phyloP scores from a whole-genome alignment of 1,139 yeast species.

The Saccharomyces hybrid region DNA sequence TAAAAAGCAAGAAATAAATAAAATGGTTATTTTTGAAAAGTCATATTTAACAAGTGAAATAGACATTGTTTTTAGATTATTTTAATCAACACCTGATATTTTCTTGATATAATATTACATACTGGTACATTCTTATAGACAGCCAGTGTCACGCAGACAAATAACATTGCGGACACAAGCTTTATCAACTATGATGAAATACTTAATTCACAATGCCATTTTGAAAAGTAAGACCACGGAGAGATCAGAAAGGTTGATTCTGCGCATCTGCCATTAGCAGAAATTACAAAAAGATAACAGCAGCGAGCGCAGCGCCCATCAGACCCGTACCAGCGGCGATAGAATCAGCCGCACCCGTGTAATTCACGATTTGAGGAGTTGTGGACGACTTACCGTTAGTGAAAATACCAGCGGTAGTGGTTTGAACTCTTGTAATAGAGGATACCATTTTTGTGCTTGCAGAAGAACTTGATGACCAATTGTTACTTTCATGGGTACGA shows the following conservation, averaged over 20 bases:
- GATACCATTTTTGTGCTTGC: slow-evolving; percentile 4
- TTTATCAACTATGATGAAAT: too few species aligned
- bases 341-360: slow-evolving; percentile 5
- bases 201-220: background rate
- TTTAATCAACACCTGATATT: too few species aligned
- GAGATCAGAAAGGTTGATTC: background rate
- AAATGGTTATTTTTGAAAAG: background rate
- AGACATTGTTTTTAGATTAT: too few species aligned
- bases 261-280: background rate
- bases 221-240: background rate
- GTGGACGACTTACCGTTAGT: background rate
- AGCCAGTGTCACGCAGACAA: too few species aligned
- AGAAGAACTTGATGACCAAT: background rate
- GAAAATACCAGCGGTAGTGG: background rate
- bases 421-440: slow-evolving; percentile 1
- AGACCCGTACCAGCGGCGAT: slow-evolving; percentile 9
- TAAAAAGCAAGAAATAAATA: too few species aligned
- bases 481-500: background rate
- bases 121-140: background rate
- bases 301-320: slow-evolving; percentile 7
- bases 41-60: background rate
- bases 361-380: background rate
- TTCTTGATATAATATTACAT: background rate
- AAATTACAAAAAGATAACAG: slow-evolving; percentile 7
- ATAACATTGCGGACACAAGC: too few species aligned